Evolutionary conservation across 2,329 filamentous ascomycete genomes (phyloP), one percentile per base, ranked within the genome.

Genomic region (Penicillium brevicompactum): DNA sequence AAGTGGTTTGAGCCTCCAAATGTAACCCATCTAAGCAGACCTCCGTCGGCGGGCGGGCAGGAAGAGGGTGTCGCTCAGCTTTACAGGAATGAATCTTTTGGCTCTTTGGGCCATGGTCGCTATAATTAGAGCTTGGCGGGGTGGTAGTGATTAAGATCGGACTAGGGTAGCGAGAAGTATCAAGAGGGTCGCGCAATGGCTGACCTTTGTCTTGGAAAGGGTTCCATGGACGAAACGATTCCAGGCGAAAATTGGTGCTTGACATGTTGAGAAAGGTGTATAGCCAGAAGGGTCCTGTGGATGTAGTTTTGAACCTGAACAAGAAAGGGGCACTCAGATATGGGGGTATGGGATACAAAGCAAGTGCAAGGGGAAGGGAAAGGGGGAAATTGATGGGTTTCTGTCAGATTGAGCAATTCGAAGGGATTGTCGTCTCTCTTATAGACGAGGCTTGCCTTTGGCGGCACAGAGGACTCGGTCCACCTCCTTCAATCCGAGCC

Each of bases 191-290:
- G 13, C 31, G 43, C 31, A 51, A 27, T 8, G 51, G 46, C 45
- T 55, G 47, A 32, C 38, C 37, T 51, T 57, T 57, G 43, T 51
- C 51, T 16, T 57, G 40, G 41, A 52, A 57, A 51, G 55, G 51
- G 30, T 55, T 57, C 55, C 40, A 57, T 30, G 21, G 51, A 5
- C 51, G 55, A 49, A 57, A 57, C 11, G 31, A 47, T 43, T 55
- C 51, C 31, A 57, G 48, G 48, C 49, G 49, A 49, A 47, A 56
- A 43, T 31, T 57, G 13, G 42, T 21, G 30, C n/a, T 53, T 21
- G 43, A 24, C 46, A 57, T 57, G 6, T 44, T 53, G 32, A 16
- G 42, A 32, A 32, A 32, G 31, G 31, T 32, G 31, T 3, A 24
- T 32, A 32, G 8, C 31, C 31, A 32, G 31, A 32, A 32, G 31